A percentile compares a stretch with the other conserved stretches of the same genome.
These are phyloP conservation scores for Zizania latifolia DNA, from an alignment of 176 grass and related monocot species.

Conservation along the genomic window DNA sequence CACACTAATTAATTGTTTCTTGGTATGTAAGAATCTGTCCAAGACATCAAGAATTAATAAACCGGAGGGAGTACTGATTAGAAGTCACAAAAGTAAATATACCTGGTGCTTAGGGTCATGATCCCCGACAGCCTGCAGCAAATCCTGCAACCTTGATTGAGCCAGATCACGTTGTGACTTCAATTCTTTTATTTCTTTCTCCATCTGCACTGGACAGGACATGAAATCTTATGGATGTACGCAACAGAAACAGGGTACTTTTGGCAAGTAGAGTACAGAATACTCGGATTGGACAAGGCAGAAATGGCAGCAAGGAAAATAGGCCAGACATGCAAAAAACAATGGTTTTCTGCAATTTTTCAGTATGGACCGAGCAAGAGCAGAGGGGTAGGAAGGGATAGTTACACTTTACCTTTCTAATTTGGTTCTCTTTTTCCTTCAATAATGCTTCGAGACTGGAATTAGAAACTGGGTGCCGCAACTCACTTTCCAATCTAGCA, in stretches of 20 bases:
- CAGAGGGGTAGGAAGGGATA: not conserved
- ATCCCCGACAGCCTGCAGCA: slow-evolving; percentile 55
- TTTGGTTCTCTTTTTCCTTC: slow-evolving; percentile 67
- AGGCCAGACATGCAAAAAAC: not conserved
- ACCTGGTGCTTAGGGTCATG: slow-evolving; percentile 49
- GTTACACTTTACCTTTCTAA: slow-evolving; percentile 55
- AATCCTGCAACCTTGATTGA: slow-evolving; percentile 64
- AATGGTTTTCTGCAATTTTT: not conserved
- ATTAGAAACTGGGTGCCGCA: slow-evolving; percentile 52
- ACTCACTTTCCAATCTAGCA: slow-evolving; percentile 78
- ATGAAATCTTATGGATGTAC: slow-evolving; percentile 13
- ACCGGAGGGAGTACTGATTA: too few relatives aligned
- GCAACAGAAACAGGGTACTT: not conserved
- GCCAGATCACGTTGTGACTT: slow-evolving; percentile 69
- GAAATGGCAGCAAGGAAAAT: not conserved
- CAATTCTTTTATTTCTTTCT: slow-evolving; percentile 85
- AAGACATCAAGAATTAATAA: too few relatives aligned
- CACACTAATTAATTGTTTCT: too few relatives aligned
- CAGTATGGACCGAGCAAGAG: not conserved
- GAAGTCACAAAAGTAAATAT: slow-evolving; percentile 19
- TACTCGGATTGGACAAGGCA: not conserved
- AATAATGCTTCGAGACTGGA: slow-evolving; percentile 56
- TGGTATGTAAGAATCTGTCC: too few relatives aligned
- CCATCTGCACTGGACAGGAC: slow-evolving; percentile 54
- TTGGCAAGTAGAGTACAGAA: not conserved